Evolutionary conservation across 2,329 filamentous ascomycete genomes (phyloP), one percentile per base, ranked within the genome.

Genomic region (Xylaria sp.): DNA sequence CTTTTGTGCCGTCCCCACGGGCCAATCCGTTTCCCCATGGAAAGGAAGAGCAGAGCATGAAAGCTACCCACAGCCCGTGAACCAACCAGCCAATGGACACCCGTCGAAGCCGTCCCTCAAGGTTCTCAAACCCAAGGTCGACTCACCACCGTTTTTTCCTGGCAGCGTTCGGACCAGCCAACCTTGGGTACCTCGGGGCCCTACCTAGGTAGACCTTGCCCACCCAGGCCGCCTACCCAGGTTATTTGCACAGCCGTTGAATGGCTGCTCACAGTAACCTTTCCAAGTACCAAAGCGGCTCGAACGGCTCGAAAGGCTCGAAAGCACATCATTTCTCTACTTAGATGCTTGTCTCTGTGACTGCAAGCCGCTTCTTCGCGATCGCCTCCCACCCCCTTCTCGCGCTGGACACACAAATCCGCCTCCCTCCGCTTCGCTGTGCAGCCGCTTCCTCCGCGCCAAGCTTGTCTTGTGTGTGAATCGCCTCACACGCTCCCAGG

Each of bases 41-140:
- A n/a, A 33, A 33, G 17, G 29, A 44, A 11, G 23, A 44, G 21
- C 5, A 13, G 15, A 37, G 9, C 23, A 19, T 15, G n/a, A 40
- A 37, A 31, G 11, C 43, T 48, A n/a, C 44, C 35, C 27, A 33
- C 25, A 48, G 10, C n/a, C 41, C 23, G 11, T 23, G 8, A 23
- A 15, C 8, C 23, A 41, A 19, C 37, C 35, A 51, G 19, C 52
- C 52, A 43, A 58, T 44, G 37, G 25, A 17, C 4, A 35, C 37
- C 27, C 17, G 17, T 29, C n/a, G 9, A 33, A 33, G 8, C 13
- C 27, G n/a, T 3, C 62, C 62, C 58, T 59, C 62, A 56, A 57
- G 62, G 62, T 65, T 59, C 62, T 60, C 62, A 59, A 33, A 21
- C 25, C 17, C 25, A 38, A 19, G 38, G 8, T 38, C 27, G 37